Evolutionary conservation across 1,284 basidiomycete genomes (phyloP), one percentile per base, ranked within the genome.

Genomic region (Exobasidium cylindrosporum): DNA sequence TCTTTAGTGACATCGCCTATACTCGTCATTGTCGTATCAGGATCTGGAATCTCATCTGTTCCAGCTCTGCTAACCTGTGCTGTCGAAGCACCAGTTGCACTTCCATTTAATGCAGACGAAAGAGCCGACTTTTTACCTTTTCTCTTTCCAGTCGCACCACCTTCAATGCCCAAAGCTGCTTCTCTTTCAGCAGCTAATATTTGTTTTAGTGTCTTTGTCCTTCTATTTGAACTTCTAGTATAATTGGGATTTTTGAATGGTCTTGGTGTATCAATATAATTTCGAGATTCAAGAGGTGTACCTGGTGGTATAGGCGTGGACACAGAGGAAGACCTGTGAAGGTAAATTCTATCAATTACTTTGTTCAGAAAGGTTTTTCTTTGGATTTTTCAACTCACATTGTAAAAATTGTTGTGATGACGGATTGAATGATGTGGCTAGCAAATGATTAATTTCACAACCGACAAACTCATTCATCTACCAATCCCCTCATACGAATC

Each of bases 121-220:
- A n/a, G 6, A 7, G 13, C 52, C 32, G 21, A 21, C 30, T 55
- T 26, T 35, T 55, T 31, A 31, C 30, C 53, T 28, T 31, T 55
- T 55, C 53, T 35, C 29, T 50, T 50, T 21, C 21, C 47, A 2
- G 47, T 13, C 14, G 13, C 26, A 24, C n/a, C n/a, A 28, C 5
- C 47, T 50, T 21, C 47, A 7, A 28, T 24, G 21, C 53, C 53
- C 29, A 55, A 14, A 17, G 53, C 53, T 4, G 46, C 11, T 24
- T 62, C 61, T 26, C 57, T 47, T 47, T 62, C 61, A 5, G 57
- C 28, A 3, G 54, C 61, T 28, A 62, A 44, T 40, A 62, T 62
- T 52, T 62, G 61, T 53, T 62, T 62, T 1, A 60, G 44, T n/a
- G 24, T 62, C 21, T 40, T 26, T 21, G 49, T 62, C 4, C 61